Evolutionary conservation across 768 basidiomycete species (phyloP).

Genomic region (Tulasnella sp.): DNA sequence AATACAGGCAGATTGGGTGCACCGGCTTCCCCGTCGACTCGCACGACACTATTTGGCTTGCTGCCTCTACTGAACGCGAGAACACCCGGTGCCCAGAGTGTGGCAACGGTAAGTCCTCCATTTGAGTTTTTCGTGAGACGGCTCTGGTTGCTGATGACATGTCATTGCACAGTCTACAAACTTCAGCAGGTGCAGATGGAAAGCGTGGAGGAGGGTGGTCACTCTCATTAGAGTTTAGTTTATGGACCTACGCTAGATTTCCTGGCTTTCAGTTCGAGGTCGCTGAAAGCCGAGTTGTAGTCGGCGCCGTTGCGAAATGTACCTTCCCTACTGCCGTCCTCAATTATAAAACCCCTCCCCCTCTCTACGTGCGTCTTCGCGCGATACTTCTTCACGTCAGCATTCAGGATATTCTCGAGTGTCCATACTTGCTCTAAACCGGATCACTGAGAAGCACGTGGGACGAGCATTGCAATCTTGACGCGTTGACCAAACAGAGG

Average conservation of each 20-base stretch:
- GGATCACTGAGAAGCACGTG: not conserved
- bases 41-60: slow-evolving; percentile 89
- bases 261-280: not conserved
- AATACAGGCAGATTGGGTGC: slow-evolving; percentile 85
- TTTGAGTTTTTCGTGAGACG: not conserved
- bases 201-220: not conserved
- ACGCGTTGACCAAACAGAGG: slow-evolving; percentile 14
- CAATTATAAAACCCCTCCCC: slow-evolving; percentile 9
- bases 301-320: not conserved
- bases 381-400: not conserved
- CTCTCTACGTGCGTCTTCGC: not conserved
- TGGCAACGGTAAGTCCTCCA: slow-evolving; percentile 67
- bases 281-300: not conserved
- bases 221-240: slow-evolving; percentile 46
- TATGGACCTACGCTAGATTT: not conserved
- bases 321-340: not conserved
- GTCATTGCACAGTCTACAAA: slow-evolving; percentile 55
- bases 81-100: slow-evolving; percentile 85
- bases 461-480: slow-evolving; percentile 24
- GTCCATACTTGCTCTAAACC: not conserved
- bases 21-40: slow-evolving; percentile 94
- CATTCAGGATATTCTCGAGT: not conserved
- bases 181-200: slow-evolving; percentile 38
- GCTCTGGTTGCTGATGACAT: slow-evolving; percentile 15
- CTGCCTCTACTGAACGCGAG: slow-evolving; percentile 53